Evolutionary conservation across 306 rosid species (phyloP), one percentile per base, ranked within the genome.

Genomic region (Calophaca sinica): DNA sequence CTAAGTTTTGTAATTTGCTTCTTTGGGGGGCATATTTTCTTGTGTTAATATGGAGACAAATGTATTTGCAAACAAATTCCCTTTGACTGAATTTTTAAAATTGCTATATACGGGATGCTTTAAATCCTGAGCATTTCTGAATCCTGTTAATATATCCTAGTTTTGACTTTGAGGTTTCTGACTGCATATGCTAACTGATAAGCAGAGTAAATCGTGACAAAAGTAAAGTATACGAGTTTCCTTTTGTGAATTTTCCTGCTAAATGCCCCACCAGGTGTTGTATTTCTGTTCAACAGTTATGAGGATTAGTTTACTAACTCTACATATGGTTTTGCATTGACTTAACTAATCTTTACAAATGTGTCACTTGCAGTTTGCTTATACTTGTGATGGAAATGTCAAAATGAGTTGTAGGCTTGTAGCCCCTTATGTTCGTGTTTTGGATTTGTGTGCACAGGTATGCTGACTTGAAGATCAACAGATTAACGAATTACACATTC

Each of bases 401-500:
- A 65, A 28, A 70, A 71, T 58, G 59, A 73, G 71, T 62, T 35
- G 28, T 55, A 6, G 81, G 20, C 66, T 68, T 68, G 61, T 55
- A 39, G 60, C 51, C 54, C 32, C 57, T 67, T 45, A 33, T 68
- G 48, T 48, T 62, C 6, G 62, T 7, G 6, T 57, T 70, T 20
- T 20, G 26, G 26, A 20, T 20, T 20, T 20, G 26, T 80, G 26
- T 20, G 26, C 26, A 20, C 26, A 20, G 26, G 26, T 20, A 20
- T 20, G 26, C 26, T 20, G 26, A 20, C 75, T 78, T 96, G 82
- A 96, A 90, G 89, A 96, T 85, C 82, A 96, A 96, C 71, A 92
- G 98, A 80, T 74, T 83, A 73, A 92, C 97, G 61, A 89, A 90
- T 86, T 96, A 96, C 86, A 92, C 91, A 0, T 92, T 92, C 87